Base-by-base conservation (phyloP, 257 asterid species). In the Osmanthus fragrans region DNA sequence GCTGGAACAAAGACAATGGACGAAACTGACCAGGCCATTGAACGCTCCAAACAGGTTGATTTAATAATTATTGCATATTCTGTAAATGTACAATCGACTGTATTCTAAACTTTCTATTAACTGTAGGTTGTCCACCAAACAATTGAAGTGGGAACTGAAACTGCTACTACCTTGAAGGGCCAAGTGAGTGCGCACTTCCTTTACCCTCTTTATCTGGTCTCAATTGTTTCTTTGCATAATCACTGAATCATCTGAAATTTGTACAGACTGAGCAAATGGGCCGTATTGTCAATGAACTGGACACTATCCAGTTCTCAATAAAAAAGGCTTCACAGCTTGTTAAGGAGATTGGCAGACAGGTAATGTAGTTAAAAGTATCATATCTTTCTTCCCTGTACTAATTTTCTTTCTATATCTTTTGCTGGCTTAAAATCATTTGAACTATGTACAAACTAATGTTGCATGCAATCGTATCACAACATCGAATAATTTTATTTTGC, bases 341-440 rank as follows among this genome's bases (percentile, higher is more conserved):
- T 45, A 96, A 93, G 95, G 99, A 96, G 92, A 96, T 96, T 76
- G 98, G 98, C 80, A 85, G 98, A 86, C 93, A 90, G 99, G 97
- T 95, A 82, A 18, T 74, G 54, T 27, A 37, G 74, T 77, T 25
- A 27, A 75, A 13, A 40, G 70, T 36, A 13, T 56, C 5, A 9
- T 39, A 29, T 40, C 54, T 30, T 74, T 73, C 73, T 71, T 40
- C 33, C 18, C 77, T 47, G 8, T 76, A 58, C 69, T 63, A 39
- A 47, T 11, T 4, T 77, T 54, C 51, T 49, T 72, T 33, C 32
- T 49, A 11, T 68, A 47, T 16, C 49, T 60, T 45, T 29, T 47
- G 16, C 5, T 66, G 42, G 37, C 37, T 68, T 11, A 34, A 49
- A 58, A 32, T 21, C n/a, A 37, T 45, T 63, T 58, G 30, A 76